Base-by-base conservation (phyloP, 2,329 filamentous ascomycete species). In the Alternaria rosae region DNA sequence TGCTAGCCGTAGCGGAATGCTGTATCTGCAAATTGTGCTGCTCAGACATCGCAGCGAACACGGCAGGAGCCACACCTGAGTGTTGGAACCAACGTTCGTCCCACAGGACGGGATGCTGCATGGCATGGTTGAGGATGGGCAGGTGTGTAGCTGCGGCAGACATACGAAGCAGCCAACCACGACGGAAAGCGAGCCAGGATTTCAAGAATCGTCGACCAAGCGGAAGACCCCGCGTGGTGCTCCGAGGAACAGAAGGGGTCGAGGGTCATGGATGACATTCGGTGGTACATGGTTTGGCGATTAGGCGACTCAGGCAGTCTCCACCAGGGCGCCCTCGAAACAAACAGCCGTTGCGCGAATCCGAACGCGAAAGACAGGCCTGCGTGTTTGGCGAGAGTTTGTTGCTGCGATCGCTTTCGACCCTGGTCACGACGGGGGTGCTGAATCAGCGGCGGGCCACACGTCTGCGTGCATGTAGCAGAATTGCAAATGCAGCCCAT, bases 41-140 rank as follows among this genome's bases (percentile, higher is more conserved):
- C 53, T 63, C 66, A 68, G 68, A 70, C 66, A 72, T 65, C 53
- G 53, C 56, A 61, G 52, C 64, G 70, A 65, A 50, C 70, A 77
- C 73, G 45, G 61, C 71, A 73, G 70, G 70, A 76, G 76, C 76
- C 76, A 78, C 71, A 70, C 9, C 60, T 71, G 57, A 70, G 73
- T 70, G 76, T 58, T 77, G 76, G 76, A 72, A 77, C 67, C 65
- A 67, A 75, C 75, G 76, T 78, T 79, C 68, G 72, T 76, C 68
- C 76, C 74, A 74, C 70, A 44, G 60, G 54, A 59, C 69, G 73
- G 76, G 75, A 73, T 67, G 66, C 60, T 66, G 68, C 70, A 69
- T 38, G 54, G 67, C 73, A 69, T 70, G 66, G 69, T 65, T 64
- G 61, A 51, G 28, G 63, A 54, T 58, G 61, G 68, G 59, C 60